A percentile compares a stretch with the other conserved stretches of the same genome.
These are phyloP conservation scores for Scleroderma bovista DNA, from an alignment of 768 basidiomycete genomes.

Conservation along the genomic window DNA sequence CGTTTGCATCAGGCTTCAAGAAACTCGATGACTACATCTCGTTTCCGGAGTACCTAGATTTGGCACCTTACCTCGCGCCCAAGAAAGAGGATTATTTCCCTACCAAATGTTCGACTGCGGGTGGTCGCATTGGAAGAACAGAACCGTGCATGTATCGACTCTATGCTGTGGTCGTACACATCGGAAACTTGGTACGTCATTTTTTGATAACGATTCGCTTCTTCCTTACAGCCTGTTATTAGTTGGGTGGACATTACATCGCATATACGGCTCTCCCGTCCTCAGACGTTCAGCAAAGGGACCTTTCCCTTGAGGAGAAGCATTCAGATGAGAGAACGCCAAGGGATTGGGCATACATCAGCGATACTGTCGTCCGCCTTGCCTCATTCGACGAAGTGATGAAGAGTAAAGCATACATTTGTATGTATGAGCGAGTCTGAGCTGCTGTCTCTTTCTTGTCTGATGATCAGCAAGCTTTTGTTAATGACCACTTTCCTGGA, in stretches of 20 bases:
- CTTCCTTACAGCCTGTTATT: conserved; percentile 6
- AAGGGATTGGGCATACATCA: conserved; percentile 88
- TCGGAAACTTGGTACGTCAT: conserved; percentile 73
- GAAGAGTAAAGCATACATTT: conserved; percentile 87
- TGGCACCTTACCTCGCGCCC: conserved; percentile 84
- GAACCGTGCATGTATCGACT: conserved; percentile 58
- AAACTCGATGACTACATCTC: conserved; percentile 89
- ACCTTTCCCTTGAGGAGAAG: conserved; percentile 8
- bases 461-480: neutral
- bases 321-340: conserved; percentile 1
- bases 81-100: conserved; percentile 65
- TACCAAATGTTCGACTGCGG: conserved; percentile 23
- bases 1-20: conserved; percentile 70
- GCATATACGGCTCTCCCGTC: conserved; percentile 74
- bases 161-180: conserved; percentile 82
- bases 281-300: conserved; percentile 14
- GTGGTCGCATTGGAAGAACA: conserved; percentile 22
- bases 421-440: conserved; percentile 81
- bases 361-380: conserved; percentile 80
- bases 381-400: conserved; percentile 84
- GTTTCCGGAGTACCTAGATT: conserved; percentile 83
- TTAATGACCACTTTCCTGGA: neutral
- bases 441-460: neutral
- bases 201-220: neutral
- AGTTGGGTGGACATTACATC: conserved; percentile 89